These are phyloP conservation scores for Letharia columbiana DNA, from an alignment of 495 filamentous ascomycete species.

Conservation along the genomic window DNA sequence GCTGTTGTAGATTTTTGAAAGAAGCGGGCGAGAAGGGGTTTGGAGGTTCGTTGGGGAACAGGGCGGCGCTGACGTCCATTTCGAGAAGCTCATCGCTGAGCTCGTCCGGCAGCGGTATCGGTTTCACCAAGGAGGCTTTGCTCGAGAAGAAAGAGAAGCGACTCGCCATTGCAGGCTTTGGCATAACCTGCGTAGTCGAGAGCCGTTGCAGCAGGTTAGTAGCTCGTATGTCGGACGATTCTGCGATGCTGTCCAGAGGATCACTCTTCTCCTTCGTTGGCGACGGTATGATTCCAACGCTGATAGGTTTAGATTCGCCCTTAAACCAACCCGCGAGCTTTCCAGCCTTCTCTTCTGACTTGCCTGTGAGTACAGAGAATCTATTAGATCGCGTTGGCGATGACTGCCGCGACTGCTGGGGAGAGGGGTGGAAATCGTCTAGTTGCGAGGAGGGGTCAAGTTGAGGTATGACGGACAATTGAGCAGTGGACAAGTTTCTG, in stretches of 20 bases:
- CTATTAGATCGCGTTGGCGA: conserved; percentile 5
- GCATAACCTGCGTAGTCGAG: background rate
- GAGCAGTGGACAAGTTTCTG: background rate
- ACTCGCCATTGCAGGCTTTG: conserved; percentile 19
- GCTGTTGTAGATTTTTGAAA: conserved; percentile 20
- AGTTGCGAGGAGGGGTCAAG: background rate
- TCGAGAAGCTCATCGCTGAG: conserved; percentile 51
- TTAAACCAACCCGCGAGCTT: conserved; percentile 45
- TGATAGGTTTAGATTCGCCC: conserved; percentile 43
- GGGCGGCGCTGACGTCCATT: conserved; percentile 19
- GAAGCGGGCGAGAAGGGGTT: conserved; percentile 19
- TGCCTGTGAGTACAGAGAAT: conserved; percentile 2
- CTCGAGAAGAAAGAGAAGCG: conserved; percentile 22
- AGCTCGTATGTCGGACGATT: conserved; percentile 23
- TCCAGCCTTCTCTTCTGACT: conserved; percentile 16
- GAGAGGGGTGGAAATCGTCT: background rate
- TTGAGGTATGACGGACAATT: background rate
- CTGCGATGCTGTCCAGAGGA: conserved; percentile 14
- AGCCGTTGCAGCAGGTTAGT: conserved; percentile 16
- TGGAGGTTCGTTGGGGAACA: conserved; percentile 15
- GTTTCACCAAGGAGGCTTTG: conserved; percentile 11
- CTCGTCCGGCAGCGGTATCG: conserved; percentile 26
- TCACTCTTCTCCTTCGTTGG: conserved; percentile 25
- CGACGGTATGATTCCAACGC: conserved; percentile 32
- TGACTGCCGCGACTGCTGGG: conserved; percentile 6